Evolutionary conservation across 2,329 filamentous ascomycete genomes (phyloP).

Genomic region (Scedosporium aurantiacum): DNA sequence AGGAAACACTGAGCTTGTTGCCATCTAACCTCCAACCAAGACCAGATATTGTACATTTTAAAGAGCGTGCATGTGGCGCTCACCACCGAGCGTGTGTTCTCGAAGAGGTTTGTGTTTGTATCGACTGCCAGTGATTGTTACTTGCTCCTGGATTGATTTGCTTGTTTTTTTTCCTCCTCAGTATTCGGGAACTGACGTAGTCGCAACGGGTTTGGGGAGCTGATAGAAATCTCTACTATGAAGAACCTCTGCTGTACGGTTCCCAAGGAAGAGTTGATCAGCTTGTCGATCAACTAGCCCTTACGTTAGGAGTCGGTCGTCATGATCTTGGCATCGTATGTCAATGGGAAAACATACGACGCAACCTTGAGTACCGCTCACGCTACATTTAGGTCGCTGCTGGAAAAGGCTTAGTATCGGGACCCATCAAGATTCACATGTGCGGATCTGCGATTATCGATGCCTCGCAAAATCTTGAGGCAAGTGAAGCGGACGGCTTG

Average conservation of each 20-base stretch:
- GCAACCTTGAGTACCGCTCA: background rate
- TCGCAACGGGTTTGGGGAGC: background rate
- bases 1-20: background rate
- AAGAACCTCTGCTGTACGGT: conserved; percentile 60
- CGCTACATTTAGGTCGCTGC: conserved; percentile 47
- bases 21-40: conserved; percentile 14
- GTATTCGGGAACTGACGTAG: no score
- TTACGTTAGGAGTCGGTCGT: conserved; percentile 54
- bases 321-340: conserved; percentile 58
- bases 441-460: conserved; percentile 29
- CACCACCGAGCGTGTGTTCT: conserved; percentile 40
- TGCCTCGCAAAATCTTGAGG: conserved; percentile 13
- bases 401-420: conserved; percentile 60
- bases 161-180: no score
- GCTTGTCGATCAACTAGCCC: conserved; percentile 64
- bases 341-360: conserved; percentile 12
- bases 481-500: conserved; percentile 19
- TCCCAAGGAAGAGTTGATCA: conserved; percentile 58
- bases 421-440: conserved; percentile 38
- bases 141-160: no score
- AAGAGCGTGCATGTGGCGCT: conserved; percentile 50
- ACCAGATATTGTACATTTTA: conserved; percentile 45
- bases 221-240: conserved; percentile 67
- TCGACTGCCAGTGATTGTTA: background rate
- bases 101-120: conserved; percentile 49